phyloP scores from a whole-genome alignment of 2,329 filamentous ascomycete species.

The Monilinia polystroma region DNA sequence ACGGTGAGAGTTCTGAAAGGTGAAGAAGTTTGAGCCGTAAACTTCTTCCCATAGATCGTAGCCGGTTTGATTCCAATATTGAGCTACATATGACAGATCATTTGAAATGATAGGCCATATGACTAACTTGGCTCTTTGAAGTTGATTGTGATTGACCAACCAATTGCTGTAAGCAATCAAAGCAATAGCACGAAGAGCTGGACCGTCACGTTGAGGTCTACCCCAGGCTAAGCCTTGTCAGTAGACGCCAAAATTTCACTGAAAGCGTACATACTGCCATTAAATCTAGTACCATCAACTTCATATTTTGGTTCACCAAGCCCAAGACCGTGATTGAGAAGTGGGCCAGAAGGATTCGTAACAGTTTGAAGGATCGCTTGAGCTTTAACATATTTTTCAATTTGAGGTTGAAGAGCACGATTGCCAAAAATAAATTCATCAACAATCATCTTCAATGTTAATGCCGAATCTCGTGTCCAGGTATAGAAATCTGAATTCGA shows the following conservation, averaged over 20 bases:
- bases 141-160: slow-evolving; percentile 61
- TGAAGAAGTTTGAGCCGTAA: slow-evolving; percentile 77
- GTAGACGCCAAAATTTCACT: not conserved
- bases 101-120: slow-evolving; percentile 74
- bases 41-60: slow-evolving; percentile 87
- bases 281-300: slow-evolving; percentile 62
- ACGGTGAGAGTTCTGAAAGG: slow-evolving; percentile 62
- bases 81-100: slow-evolving; percentile 70
- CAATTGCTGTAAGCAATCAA: slow-evolving; percentile 72
- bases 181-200: slow-evolving; percentile 71
- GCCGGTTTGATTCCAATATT: slow-evolving; percentile 64
- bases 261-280: slow-evolving; percentile 43
- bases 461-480: slow-evolving; percentile 73
- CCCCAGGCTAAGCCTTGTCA: slow-evolving; percentile 41
- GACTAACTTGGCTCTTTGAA: slow-evolving; percentile 47
- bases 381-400: slow-evolving; percentile 66
- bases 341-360: slow-evolving; percentile 52
- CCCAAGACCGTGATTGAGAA: slow-evolving; percentile 47
- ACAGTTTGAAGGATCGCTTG: slow-evolving; percentile 59
- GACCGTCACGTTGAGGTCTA: slow-evolving; percentile 76
- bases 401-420: slow-evolving; percentile 46
- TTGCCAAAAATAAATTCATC: slow-evolving; percentile 62
- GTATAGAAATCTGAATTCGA: slow-evolving; percentile 64
- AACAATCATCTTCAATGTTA: slow-evolving; percentile 67
- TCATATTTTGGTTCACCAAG: slow-evolving; percentile 74